Conservation (phyloP, 768 basidiomycete genomes). For the Psilocybe azurescens region DNA sequence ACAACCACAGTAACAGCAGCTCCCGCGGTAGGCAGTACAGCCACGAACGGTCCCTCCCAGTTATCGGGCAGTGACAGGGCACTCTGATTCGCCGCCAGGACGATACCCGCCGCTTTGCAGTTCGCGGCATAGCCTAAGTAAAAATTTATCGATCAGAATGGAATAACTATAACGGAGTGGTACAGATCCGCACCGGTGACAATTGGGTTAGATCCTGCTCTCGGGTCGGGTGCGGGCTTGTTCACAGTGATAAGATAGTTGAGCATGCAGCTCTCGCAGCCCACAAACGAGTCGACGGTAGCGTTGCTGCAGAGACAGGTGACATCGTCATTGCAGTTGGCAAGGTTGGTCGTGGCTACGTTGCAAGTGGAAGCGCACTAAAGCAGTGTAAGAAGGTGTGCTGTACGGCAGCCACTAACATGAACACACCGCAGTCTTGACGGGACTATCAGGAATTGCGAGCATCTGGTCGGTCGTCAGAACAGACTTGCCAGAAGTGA, state of each 20-base stretch:
- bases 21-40: slow-evolving; percentile 47
- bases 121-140: slow-evolving; percentile 57
- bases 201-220: slow-evolving; percentile 64
- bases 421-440: slow-evolving; percentile 32
- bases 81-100: slow-evolving; percentile 42
- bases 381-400: background rate
- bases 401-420: background rate
- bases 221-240: slow-evolving; percentile 50
- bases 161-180: background rate
- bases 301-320: slow-evolving; percentile 58
- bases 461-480: slow-evolving; percentile 53
- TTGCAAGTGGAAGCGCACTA: slow-evolving; percentile 44
- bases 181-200: slow-evolving; percentile 49
- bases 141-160: slow-evolving; percentile 11
- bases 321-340: slow-evolving; percentile 51
- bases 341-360: slow-evolving; percentile 26
- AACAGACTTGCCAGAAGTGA: slow-evolving; percentile 45
- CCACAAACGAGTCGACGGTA: slow-evolving; percentile 47
- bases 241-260: slow-evolving; percentile 55
- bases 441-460: slow-evolving; percentile 36
- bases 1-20: slow-evolving; percentile 50
- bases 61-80: slow-evolving; percentile 48
- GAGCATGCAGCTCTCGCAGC: slow-evolving; percentile 76
- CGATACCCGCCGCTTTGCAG: slow-evolving; percentile 46
- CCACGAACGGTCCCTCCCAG: slow-evolving; percentile 68